phyloP scores from a whole-genome alignment of 768 basidiomycete genomes.

The Trametes cingulata region DNA sequence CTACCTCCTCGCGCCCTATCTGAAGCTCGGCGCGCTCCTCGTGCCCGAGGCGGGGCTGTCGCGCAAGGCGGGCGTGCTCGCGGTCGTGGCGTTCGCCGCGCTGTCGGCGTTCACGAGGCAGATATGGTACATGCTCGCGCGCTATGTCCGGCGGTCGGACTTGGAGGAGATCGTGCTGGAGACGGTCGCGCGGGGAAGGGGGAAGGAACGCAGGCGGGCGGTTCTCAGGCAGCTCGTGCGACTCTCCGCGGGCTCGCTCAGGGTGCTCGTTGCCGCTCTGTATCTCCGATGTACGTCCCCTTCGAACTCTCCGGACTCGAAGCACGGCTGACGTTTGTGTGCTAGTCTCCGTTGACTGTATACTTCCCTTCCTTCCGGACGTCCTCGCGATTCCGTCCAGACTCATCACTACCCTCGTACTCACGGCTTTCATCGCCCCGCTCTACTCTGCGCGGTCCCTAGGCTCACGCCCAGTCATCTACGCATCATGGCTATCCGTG shows the following conservation, averaged over 20 bases:
- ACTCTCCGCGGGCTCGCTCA: constrained; percentile 44
- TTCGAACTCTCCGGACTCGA: background rate
- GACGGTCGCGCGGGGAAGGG: constrained; percentile 54
- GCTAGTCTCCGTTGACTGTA: constrained; percentile 54
- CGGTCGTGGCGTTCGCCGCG: constrained; percentile 53
- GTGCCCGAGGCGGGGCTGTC: constrained; percentile 51
- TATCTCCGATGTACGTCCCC: constrained; percentile 64
- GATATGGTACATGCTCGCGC: constrained; percentile 76
- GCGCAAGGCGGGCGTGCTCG: constrained; percentile 50
- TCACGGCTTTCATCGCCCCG: constrained; percentile 48
- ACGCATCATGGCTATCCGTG: constrained; percentile 60
- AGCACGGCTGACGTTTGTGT: background rate
- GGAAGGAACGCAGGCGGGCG: constrained; percentile 48
- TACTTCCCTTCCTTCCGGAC: constrained; percentile 50
- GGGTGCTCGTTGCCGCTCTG: constrained; percentile 54
- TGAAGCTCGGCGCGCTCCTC: constrained; percentile 70
- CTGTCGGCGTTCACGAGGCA: constrained; percentile 64
- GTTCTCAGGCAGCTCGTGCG: constrained; percentile 48
- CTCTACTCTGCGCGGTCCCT: constrained; percentile 58
- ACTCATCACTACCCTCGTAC: constrained; percentile 40
- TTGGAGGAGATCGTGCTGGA: constrained; percentile 67
- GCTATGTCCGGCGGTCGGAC: constrained; percentile 65
- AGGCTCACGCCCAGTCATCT: constrained; percentile 52
- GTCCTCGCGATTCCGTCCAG: constrained; percentile 37
- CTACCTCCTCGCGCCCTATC: constrained; percentile 67